Base-by-base conservation (phyloP, 768 basidiomycete genomes). In the Agaricus bisporus region DNA sequence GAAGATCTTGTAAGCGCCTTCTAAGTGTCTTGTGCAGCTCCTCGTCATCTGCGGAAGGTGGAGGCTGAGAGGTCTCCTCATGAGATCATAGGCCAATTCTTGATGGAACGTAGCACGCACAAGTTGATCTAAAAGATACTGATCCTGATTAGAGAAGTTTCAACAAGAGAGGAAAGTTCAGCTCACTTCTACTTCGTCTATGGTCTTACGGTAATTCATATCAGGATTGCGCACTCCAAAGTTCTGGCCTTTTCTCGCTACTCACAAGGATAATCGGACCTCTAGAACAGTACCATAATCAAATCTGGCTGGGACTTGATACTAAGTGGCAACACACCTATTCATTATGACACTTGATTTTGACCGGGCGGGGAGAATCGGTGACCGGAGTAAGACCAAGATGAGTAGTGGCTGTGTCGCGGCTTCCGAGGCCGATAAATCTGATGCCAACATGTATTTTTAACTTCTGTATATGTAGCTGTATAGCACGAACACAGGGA, bases 111-210 rank as follows among this genome's bases (percentile, higher is more conserved):
- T 3, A 22, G n/a, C 22, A 59, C 63, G 45, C 48, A 71, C 69
- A 17, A 73, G 60, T 58, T 73, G 71, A 51, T 73, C 71, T 8
- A 73, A 56, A 11, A 73, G 64, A 52, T 70, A 73, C 70, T 72
- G 11, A n/a, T 11, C 15, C 11, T 9, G 17, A 20, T 10, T 4
- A 9, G 42, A 28, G 12, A 7, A 38, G 0, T 26, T 18, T 32
- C 32, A 43, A 28, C 7, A 18, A 17, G 20, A 25, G 12, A 38
- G 17, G 12, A 25, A 18, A 37, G 8, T 7, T 5, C 8, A 5
- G 42, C 55, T 32, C 39, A 67, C 66, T 59, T 67, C 66, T 38
- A 60, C 62, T 50, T 67, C 66, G 37, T 67, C 66, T 56, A 67
- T 67, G 0, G 64, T 65, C 66, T 67, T 28, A 29, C 3, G 17